Conservation (phyloP, 1,139 yeast genomes). For the Blastobotrys elegans region DNA sequence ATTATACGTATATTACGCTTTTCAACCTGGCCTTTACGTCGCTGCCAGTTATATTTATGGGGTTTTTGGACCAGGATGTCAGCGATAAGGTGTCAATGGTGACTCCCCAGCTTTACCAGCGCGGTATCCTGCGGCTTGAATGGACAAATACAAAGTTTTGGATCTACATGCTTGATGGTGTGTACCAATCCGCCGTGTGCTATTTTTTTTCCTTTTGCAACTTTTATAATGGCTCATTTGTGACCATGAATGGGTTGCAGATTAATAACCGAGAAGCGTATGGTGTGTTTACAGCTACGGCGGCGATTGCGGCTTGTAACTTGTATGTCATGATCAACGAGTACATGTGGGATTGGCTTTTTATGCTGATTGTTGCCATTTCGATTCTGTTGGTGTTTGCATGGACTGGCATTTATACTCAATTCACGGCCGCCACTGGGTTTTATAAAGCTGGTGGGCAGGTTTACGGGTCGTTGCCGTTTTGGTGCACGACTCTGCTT, state of each 20-base stretch:
- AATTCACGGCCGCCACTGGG: slow-evolving; percentile 54
- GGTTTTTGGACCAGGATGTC: slow-evolving; percentile 91
- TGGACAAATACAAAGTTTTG: slow-evolving; percentile 78
- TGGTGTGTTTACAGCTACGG: slow-evolving; percentile 76
- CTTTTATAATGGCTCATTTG: slow-evolving; percentile 53
- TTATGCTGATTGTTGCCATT: slow-evolving; percentile 55
- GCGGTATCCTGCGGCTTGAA: slow-evolving; percentile 77
- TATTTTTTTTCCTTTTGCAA: slow-evolving; percentile 81
- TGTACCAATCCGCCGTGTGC: slow-evolving; percentile 80
- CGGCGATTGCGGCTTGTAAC: slow-evolving; percentile 79
- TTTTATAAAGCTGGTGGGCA: slow-evolving; percentile 76
- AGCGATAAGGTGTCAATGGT: slow-evolving; percentile 70
- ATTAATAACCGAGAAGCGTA: slow-evolving; percentile 79
- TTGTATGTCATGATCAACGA: slow-evolving; percentile 75
- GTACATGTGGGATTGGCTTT: slow-evolving; percentile 92
- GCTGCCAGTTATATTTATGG: slow-evolving; percentile 84
- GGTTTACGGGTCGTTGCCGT: slow-evolving; percentile 64
- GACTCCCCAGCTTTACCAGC: slow-evolving; percentile 81
- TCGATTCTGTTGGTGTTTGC: slow-evolving; percentile 67
- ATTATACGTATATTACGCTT: slow-evolving; percentile 86
- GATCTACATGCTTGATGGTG: slow-evolving; percentile 78
- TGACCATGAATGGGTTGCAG: slow-evolving; percentile 57
- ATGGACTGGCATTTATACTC: slow-evolving; percentile 94
- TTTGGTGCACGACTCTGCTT: slow-evolving; percentile 76
- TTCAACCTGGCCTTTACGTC: slow-evolving; percentile 95